Conservation (phyloP, 2,329 filamentous ascomycete genomes). For the Venturia aucupariae region DNA sequence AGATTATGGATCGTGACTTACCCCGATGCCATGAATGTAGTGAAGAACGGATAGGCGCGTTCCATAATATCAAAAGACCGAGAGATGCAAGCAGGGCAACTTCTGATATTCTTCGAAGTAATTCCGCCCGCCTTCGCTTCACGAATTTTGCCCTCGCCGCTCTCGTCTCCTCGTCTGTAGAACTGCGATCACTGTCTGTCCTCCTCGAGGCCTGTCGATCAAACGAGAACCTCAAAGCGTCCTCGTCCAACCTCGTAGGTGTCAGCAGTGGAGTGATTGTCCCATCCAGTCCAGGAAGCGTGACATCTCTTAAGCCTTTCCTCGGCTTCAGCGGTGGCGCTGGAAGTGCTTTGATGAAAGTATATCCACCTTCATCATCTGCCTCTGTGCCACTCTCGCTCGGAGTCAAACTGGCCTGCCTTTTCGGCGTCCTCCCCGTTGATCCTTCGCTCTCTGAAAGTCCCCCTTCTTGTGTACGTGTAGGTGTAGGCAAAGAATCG, state of each 20-base stretch:
- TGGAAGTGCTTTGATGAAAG: conserved; percentile 70
- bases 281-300: conserved; percentile 25
- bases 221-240: conserved; percentile 27
- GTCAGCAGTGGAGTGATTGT: conserved; percentile 33
- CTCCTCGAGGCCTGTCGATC: conserved; percentile 5
- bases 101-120: conserved; percentile 58
- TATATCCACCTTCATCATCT: conserved; percentile 68
- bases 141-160: conserved; percentile 57
- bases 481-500: not conserved
- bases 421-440: not conserved
- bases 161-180: conserved; percentile 28
- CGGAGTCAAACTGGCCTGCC: conserved; percentile 24
- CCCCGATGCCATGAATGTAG: conserved; percentile 33
- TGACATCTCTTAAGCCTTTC: conserved; percentile 59
- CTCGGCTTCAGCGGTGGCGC: conserved; percentile 63
- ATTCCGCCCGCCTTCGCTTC: conserved; percentile 80
- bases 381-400: conserved; percentile 93
- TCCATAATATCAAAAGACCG: conserved; percentile 36
- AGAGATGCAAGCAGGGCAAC: conserved; percentile 45
- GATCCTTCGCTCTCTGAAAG: not conserved
- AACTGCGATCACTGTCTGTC: conserved; percentile 17
- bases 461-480: not conserved
- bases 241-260: conserved; percentile 38
- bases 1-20: conserved; percentile 17
- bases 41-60: conserved; percentile 23